Percentiles rank a stretch among this genome's conserved stretches.
These are phyloP conservation scores for Galerina sulciceps DNA, from an alignment of 768 basidiomycete genomes.

Conservation along the genomic window DNA sequence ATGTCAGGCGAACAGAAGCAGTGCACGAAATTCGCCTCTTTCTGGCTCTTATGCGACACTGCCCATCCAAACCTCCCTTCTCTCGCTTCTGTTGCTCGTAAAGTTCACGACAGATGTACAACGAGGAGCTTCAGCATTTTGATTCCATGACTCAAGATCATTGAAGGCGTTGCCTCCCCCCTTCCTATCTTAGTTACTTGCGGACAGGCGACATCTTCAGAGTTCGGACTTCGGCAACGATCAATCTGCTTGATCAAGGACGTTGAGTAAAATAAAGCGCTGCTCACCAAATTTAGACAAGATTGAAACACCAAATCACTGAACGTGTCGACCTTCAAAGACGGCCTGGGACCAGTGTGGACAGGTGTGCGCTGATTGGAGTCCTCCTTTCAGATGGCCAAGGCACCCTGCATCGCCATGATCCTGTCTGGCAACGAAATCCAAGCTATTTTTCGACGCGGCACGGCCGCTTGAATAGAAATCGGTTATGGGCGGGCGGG, in stretches of 20 bases:
- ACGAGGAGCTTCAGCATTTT: not conserved
- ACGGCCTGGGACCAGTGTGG: too few relatives aligned
- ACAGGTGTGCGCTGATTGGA: not conserved
- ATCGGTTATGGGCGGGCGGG: not conserved
- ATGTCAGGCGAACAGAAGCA: too few relatives aligned
- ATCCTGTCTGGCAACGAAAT: not conserved
- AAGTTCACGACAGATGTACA: too few relatives aligned
- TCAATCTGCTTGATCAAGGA: not conserved
- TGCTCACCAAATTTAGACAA: not conserved
- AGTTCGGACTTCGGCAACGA: not conserved
- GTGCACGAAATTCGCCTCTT: too few relatives aligned
- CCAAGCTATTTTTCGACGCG: not conserved
- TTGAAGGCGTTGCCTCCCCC: not conserved
- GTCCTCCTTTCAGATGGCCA: not conserved
- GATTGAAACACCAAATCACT: not conserved
- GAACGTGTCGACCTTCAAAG: not conserved
- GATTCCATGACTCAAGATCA: not conserved
- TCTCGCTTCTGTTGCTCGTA: too few relatives aligned
- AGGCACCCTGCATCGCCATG: not conserved
- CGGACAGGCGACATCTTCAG: not conserved
- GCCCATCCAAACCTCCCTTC: too few relatives aligned
- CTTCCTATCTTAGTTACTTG: not conserved
- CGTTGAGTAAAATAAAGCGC: not conserved
- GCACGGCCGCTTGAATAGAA: not conserved
- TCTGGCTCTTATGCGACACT: too few relatives aligned